Evolutionary conservation across 148 eudicot genomes (phyloP), one percentile per base, ranked within the genome.

Genomic region (Polygonum aviculare): DNA sequence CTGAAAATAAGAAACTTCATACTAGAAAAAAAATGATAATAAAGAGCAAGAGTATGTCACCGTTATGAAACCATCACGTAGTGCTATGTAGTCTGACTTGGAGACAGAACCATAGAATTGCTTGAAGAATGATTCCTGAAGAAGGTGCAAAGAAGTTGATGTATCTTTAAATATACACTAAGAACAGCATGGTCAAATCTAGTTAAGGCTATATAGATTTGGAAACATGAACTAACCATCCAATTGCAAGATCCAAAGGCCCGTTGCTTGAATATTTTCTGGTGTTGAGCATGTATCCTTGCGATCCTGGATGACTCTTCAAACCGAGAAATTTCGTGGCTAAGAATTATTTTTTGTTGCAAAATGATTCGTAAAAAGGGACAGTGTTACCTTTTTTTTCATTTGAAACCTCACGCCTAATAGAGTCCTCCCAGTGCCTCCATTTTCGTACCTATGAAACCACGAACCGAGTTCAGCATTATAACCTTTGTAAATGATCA

Each of bases 51-150:
- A n/a, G 38, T 54, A 73, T 39, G 7, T 72, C 87, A 92, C 98
- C 85, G 80, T 79, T 63, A 94, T 87, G 77, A 94, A 94, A 75
- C 97, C 98, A 55, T 86, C 75, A 74, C 98, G 87, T 52, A 94
- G 82, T 38, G 88, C 91, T 80, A 87, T 54, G 79, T 94, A 94
- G 81, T 94, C 98, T 10, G 96, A 80, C 86, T 88, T 90, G 35
- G 87, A 83, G 59, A 94, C 88, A 75, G 98, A 94, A 10, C 92
- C 91, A 75, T 90, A 89, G 60, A 94, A 94, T 75, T 94, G 98
- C 76, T 94, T 94, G 88, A 92, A 82, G 75, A 90, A 94, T 49
- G 98, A 90, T 62, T 82, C 79, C 98, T 94, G 79, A 73, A 78
- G 74, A 79, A 75, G 52, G 76, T 73, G 40, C 18, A 33, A 31